These are phyloP conservation scores for Eutypa lata DNA, from an alignment of 2,329 filamentous ascomycete genomes.

Conservation along the genomic window DNA sequence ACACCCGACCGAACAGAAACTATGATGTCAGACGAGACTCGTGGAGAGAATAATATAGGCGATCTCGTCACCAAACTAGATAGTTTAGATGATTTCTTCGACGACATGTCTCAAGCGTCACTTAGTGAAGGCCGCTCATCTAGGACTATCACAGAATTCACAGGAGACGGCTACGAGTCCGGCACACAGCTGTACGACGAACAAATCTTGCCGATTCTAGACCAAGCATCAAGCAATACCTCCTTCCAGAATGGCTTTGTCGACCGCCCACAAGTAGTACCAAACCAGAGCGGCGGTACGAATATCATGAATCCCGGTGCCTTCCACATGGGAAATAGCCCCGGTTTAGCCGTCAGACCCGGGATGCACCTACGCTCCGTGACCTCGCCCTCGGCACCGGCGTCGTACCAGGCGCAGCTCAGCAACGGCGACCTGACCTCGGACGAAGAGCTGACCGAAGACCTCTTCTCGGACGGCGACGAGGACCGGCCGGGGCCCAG, in stretches of 20 bases:
- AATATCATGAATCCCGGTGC: constrained; percentile 63
- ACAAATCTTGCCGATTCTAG: constrained; percentile 84
- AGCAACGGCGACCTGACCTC: constrained; percentile 64
- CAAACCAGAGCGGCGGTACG: constrained; percentile 53
- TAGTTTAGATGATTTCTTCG: constrained; percentile 79
- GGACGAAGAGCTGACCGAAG: constrained; percentile 73
- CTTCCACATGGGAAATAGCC: constrained; percentile 36
- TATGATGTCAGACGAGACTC: constrained; percentile 84
- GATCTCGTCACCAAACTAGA: constrained; percentile 81
- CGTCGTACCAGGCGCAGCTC: constrained; percentile 52
- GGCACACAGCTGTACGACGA: constrained; percentile 87
- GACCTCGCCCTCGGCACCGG: constrained; percentile 70
- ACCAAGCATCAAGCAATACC: constrained; percentile 77
- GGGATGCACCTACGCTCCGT: constrained; percentile 77
- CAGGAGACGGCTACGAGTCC: constrained; percentile 65
- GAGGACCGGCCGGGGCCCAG: constrained; percentile 39
- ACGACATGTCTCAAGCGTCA: constrained; percentile 60
- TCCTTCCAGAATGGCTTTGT: constrained; percentile 87
- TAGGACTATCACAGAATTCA: constrained; percentile 62
- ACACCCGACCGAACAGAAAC: constrained; percentile 74
- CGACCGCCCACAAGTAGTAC: constrained; percentile 60
- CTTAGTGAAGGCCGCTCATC: constrained; percentile 62
- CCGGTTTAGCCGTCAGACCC: constrained; percentile 51
- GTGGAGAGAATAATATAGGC: constrained; percentile 70
- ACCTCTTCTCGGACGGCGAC: constrained; percentile 77